Base-by-base conservation (phyloP, 2,329 filamentous ascomycete genomes). In the Ophiostoma piceae region DNA sequence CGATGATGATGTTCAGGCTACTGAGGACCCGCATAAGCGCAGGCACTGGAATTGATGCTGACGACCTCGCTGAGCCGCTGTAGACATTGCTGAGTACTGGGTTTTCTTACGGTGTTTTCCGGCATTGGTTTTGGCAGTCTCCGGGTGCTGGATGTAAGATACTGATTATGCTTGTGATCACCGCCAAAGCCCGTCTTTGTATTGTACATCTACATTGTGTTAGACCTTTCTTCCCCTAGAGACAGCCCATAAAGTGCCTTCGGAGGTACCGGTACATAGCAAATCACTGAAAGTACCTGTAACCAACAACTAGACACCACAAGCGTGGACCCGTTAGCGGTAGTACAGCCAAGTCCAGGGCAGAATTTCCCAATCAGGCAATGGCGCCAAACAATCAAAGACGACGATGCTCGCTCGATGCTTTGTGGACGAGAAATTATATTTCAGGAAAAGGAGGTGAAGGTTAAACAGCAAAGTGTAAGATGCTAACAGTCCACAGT, bases 381-480 rank as follows among this genome's bases (percentile, higher is more conserved):
- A 32, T 62, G 26, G 57, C 57, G 57, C 26, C 57, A 62, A 62
- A 62, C 57, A 32, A 32, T 16, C 57, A 62, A 32, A 66, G 62
- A 35, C 60, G 62, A 41, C 35, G 62, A 65, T 39, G 32, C 6
- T 65, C 9, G n/a, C 51, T 22, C 11, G 6, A 35, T 35, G 35
- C 35, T 35, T 8, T 5, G 35, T 35, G 35, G 35, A 5, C 35
- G 35, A 35, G 39, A 12, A 41, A 41, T 41, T 41, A 41, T 41
- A 41, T 4, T 19, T 51, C 16, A 3, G n/a, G 57, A 35, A 62
- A 62, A 62, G 26, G 57, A 35, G 57, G n/a, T 62, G 14, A 62
- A 26, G 51, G 22, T 57, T 22, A 62, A 62, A 32, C 26, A 32
- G 54, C 22, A 60, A 32, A 32, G 14, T 62, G 22, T 32, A 32